These are phyloP conservation scores for Gleditsia sinensis DNA, from an alignment of 306 rosid genomes.

Conservation along the genomic window DNA sequence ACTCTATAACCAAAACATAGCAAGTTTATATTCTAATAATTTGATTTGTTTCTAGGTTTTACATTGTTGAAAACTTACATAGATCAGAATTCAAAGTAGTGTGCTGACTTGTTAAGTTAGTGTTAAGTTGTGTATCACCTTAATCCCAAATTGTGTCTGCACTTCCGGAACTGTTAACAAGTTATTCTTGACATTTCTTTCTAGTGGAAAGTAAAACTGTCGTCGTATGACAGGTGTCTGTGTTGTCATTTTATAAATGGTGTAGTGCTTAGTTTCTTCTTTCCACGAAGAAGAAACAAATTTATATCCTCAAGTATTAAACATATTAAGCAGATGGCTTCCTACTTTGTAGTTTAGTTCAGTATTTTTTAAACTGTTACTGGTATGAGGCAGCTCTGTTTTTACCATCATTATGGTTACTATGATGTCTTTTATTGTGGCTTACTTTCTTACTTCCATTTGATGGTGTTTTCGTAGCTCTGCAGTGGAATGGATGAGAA, in stretches of 20 bases:
- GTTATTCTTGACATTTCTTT: not conserved
- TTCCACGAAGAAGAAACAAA: not conserved
- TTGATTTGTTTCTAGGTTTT: not conserved
- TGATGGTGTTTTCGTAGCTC: constrained; percentile 44
- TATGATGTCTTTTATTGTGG: not conserved
- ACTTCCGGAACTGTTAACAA: not conserved
- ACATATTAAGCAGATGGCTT: not conserved
- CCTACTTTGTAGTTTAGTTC: not conserved
- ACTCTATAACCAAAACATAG: not conserved
- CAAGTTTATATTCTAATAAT: not conserved
- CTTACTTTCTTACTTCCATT: not conserved
- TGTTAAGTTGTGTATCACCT: not conserved
- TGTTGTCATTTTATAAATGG: not conserved
- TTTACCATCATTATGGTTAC: not conserved
- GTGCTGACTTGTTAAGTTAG: not conserved
- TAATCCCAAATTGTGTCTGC: not conserved
- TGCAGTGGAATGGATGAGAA: constrained; percentile 84
- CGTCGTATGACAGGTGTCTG: not conserved
- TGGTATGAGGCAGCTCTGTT: not conserved
- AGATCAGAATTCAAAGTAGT: not conserved
- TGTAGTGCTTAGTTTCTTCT: not conserved
- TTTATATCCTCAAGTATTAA: not conserved
- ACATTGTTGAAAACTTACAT: not conserved
- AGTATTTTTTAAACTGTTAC: not conserved
- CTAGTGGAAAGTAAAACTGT: not conserved